Evolutionary conservation across 345 rosid species (phyloP), one percentile per base, ranked within the genome.

Genomic region (Salix suchowensis): DNA sequence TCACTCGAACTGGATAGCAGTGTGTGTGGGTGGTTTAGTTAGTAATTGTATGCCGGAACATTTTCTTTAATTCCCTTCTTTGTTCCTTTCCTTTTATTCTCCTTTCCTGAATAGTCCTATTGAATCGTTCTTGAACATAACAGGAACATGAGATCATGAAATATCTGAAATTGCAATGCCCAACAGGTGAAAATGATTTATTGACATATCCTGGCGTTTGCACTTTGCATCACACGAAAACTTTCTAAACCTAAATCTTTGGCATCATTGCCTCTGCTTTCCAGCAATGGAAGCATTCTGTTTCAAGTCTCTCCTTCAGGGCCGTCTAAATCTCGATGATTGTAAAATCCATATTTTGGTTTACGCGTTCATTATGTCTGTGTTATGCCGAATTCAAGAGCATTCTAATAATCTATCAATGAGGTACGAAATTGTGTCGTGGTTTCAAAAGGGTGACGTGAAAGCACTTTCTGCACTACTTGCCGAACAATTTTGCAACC

Each of bases 1-100:
- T 42, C 40, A 60, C 52, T 46, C 54, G 71, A 65, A 77, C 65
- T 65, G 50, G 26, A 55, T 64, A 70, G 48, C 19, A 36, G 18
- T 62, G 34, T 74, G 37, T 70, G 75, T 60, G 73, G 15, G n/a
- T 67, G 52, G 34, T 36, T 60, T 77, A 74, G 37, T 37, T 40
- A 61, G 69, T 70, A 23, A 40, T 28, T 30, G 73, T 2, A 11
- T 74, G 48, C 30, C 48, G 36, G 70, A 69, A 32, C 50, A 36
- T 61, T 7, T 9, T 16, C 46, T 18, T 30, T 66, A 18, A 66
- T 66, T 10, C 18, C 40, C 7, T 34, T 15, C 36, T 34, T 14
- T 15, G 32, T 65, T 18, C 10, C 21, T 30, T 7, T 28, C 14
- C 15, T 62, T 62, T 10, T 14, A 6, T 12, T 16, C 3, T 66